Base-by-base conservation (phyloP, 2,329 filamentous ascomycete species). In the Calonectria naviculata region DNA sequence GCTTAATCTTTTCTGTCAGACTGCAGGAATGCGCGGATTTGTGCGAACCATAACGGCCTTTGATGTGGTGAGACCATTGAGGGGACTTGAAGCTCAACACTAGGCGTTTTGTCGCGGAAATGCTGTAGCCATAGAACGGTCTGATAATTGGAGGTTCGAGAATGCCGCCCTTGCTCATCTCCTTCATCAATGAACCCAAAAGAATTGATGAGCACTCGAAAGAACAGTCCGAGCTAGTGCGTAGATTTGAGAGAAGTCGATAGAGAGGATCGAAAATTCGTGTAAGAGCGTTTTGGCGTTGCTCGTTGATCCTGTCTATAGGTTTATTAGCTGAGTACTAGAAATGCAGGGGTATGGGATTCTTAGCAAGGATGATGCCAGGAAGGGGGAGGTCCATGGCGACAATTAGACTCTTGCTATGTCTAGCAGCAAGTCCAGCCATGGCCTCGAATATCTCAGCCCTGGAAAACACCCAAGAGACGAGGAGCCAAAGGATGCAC, bases 201-300 rank as follows among this genome's bases (percentile, higher is more conserved):
- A 75, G 56, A 15, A 74, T 71, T 3, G 71, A 68, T 8, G 68
- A 72, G 28, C 74, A 78, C 24, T 70, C 72, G 34, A 68, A 71
- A 24, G 46, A 65, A 63, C 71, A 78, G 34, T 15, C 49, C 0
- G 7, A 10, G 28, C 46, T 24, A 4, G 9, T 19, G 3, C 38
- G 19, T 13, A 67, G 19, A 13, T 5, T 26, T n/a, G 70, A 49
- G 12, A 65, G 58, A 10, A 61, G 29, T 5, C 28, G 21, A n/a
- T 72, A 70, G 9, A 71, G 5, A 0, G 24, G n/a, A 15, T 41
- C 24, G 26, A 71, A 68, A 2, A 58, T 26, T 24, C 12, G n/a
- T 3, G 19, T 10, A 9, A 73, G 60, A 12, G 28, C 26, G n/a
- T 28, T 21, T 31, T 65, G 42, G 4, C 67, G 60, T 17, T 62